Evolutionary conservation across 2,329 filamentous ascomycete species (phyloP), one percentile per base, ranked within the genome.

Genomic region (Aspergillus uvarum): DNA sequence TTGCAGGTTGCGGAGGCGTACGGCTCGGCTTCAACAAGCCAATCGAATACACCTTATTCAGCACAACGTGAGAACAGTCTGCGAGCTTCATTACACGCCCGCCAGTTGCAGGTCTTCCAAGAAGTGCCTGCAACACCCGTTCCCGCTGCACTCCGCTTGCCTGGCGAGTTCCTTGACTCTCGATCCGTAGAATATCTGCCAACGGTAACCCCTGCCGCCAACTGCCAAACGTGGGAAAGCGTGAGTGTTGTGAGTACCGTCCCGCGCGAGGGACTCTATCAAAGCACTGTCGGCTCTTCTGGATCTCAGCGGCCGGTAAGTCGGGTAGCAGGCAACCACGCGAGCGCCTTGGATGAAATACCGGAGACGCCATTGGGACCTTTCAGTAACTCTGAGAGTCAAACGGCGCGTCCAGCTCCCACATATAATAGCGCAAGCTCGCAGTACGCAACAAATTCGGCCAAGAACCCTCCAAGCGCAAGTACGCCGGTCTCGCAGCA

Each of bases 351-450:
- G 24, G 38, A 57, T 32, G 67, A 70, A 35, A 63, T 71, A 53
- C 62, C 67, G 8, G 68, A 68, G 54, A 71, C 67, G 7, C 66
- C 68, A 10, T 49, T 62, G 50, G 44, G 44, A 14, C 51, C 32
- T 12, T 26, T 54, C 49, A 49, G 19, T 32, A 16, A 35, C n/a
- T 29, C 52, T 16, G 50, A 50, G 22, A 64, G 42, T 26, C 51
- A 63, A 35, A 32, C 24, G 32, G 53, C 57, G 5, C 47, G 21
- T 14, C 22, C 29, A n/a, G 44, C 38, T 24, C 14, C 52, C 14
- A 21, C 29, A 3, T n/a, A 14, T 11, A 55, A 35, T 10, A 26
- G 11, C 32, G 48, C 19, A 26, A 21, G 47, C 32, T 54, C 55
- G n/a, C 61, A 63, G 35, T 11, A 32, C 22, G 48, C 53, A 21